Percentiles rank a stretch among this genome's conserved stretches.
phyloP scores from a whole-genome alignment of 2,329 filamentous ascomycete species.

The Diplodia mutila region DNA sequence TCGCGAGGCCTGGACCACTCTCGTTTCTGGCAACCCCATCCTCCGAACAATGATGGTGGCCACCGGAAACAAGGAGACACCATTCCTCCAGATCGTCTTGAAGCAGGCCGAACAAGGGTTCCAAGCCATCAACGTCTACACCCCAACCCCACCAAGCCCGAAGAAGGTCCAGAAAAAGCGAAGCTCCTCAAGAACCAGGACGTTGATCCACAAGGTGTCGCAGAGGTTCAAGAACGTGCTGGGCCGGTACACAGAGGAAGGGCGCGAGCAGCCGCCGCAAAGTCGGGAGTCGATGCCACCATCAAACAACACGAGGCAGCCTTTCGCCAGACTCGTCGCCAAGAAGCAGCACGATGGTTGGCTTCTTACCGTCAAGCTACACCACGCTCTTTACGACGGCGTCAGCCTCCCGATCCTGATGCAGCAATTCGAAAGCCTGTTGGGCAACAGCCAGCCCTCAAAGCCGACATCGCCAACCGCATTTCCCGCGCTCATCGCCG shows the following conservation, averaged over 20 bases:
- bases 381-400: slow-evolving; percentile 88
- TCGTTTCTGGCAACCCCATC: slow-evolving; percentile 63
- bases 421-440: slow-evolving; percentile 53
- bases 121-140: neutral
- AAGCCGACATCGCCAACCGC: neutral
- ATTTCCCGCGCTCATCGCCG: slow-evolving; percentile 6
- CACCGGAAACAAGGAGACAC: slow-evolving; percentile 51
- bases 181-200: neutral
- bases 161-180: neutral
- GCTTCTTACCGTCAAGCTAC: slow-evolving; percentile 59
- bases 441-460: slow-evolving; percentile 34
- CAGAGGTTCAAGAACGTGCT: slow-evolving; percentile 7
- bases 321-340: slow-evolving; percentile 44
- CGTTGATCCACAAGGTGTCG: neutral
- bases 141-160: neutral
- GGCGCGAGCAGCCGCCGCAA: neutral
- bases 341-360: slow-evolving; percentile 38
- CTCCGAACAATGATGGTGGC: slow-evolving; percentile 70
- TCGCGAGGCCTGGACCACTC: slow-evolving; percentile 61
- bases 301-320: slow-evolving; percentile 30
- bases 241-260: neutral
- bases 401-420: slow-evolving; percentile 73
- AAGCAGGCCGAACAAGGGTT: slow-evolving; percentile 44
- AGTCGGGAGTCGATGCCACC: neutral
- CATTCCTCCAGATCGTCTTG: slow-evolving; percentile 68